Percentiles rank a stretch among this genome's conserved stretches.
Evolutionary conservation across 2,329 filamentous ascomycete genomes (phyloP).

Genomic region (Decorospora gaudefroyi): DNA sequence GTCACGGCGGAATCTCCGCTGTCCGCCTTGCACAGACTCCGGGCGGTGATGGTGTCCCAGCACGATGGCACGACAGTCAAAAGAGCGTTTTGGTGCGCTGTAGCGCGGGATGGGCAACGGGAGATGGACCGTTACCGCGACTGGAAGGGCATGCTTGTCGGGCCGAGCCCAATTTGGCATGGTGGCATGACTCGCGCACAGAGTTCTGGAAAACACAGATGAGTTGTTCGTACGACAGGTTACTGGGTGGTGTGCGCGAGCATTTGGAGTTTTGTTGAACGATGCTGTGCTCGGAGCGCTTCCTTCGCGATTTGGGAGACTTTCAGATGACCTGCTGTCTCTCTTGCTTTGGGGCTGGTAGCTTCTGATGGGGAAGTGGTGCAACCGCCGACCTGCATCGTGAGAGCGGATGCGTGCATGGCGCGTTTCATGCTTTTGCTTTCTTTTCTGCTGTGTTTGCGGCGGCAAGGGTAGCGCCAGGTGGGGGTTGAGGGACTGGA

Average conservation of each 20-base stretch:
- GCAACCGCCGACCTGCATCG: constrained; percentile 20
- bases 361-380: constrained; percentile 15
- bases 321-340: constrained; percentile 29
- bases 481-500: constrained; percentile 11
- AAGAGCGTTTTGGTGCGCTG: constrained; percentile 22
- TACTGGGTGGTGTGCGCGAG: constrained; percentile 1
- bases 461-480: constrained; percentile 20
- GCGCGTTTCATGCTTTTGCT: constrained; percentile 30
- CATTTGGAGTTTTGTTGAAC: constrained; percentile 12
- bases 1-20: constrained; percentile 3
- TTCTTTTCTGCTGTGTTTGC: constrained; percentile 25
- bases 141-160: constrained; percentile 23
- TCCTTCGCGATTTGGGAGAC: constrained; percentile 13
- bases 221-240: constrained; percentile 5
- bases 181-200: constrained; percentile 8
- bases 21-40: background rate
- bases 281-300: constrained; percentile 27
- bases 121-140: constrained; percentile 28
- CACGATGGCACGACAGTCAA: constrained; percentile 16
- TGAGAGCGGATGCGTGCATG: constrained; percentile 21
- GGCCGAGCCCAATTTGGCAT: constrained; percentile 10
- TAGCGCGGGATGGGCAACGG: constrained; percentile 23
- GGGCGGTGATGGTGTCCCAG: constrained; percentile 18
- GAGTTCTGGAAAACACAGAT: constrained; percentile 1
- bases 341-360: constrained; percentile 13